Base-by-base conservation (phyloP, 345 rosid genomes). In the Turritis glabra region DNA sequence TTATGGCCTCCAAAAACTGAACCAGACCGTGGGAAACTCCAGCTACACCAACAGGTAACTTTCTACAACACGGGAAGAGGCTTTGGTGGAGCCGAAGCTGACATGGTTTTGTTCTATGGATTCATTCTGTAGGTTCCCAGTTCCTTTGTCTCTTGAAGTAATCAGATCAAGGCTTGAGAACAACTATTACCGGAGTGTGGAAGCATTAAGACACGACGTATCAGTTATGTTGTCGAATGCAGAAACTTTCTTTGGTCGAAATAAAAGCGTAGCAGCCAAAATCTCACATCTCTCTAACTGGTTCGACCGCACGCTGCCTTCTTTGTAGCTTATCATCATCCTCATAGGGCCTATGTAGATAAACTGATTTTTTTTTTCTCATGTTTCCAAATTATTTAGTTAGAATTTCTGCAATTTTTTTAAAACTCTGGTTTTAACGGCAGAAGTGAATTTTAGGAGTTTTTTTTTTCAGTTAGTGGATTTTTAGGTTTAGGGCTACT, bases 31-130 rank as follows among this genome's bases (percentile, higher is more conserved):
- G 2, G 85, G 87, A 65, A 92, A 85, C 67, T 74, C 92, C 7
- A 83, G 80, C 75, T 96, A 84, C 82, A 86, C 81, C 48, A 96
- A 96, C 87, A 92, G 96, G 99, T 96, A 87, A 51, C 32, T 25
- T 67, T 43, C 17, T 44, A 10, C 47, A 41, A 77, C 47, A 14
- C 35, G 72, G 10, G 50, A 68, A 37, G 69, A 67, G 40, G 35
- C n/a, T 57, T 54, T 12, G 30, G 21, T 73, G 57, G 26, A 55
- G 70, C 29, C 0, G 14, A 75, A 47, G 19, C 66, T 69, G 67
- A 75, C 47, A 35, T 52, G 51, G 25, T 40, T 43, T 32, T 57
- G 32, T 25, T 54, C 2, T 15, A 11, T 77, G 67, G 59, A 63
- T 35, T 54, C 52, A 51, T 66, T 41, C 67, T 69, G 76, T 88